A percentile compares a stretch with the other conserved stretches of the same genome.
These are phyloP conservation scores for Kockovaella imperatae DNA, from an alignment of 768 basidiomycete species.

Conservation along the genomic window DNA sequence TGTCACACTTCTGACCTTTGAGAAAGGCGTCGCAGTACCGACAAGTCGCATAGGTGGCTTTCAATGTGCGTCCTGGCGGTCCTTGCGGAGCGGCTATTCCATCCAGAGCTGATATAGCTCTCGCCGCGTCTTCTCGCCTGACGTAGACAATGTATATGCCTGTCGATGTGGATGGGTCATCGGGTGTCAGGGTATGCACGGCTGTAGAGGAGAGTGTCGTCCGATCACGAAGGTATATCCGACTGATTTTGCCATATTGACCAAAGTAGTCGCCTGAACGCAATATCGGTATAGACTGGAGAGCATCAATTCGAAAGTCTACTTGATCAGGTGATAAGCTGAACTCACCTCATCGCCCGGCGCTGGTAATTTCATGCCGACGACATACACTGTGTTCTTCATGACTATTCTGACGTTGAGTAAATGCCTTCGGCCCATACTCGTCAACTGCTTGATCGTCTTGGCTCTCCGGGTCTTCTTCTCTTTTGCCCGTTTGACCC, in stretches of 20 bases:
- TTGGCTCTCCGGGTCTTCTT: conserved; percentile 92
- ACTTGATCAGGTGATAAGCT: not conserved
- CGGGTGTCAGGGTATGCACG: conserved; percentile 58
- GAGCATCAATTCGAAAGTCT: not conserved
- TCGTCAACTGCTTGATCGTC: conserved; percentile 88
- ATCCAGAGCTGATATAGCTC: conserved; percentile 86
- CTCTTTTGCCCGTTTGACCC: conserved; percentile 88
- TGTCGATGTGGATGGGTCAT: conserved; percentile 22
- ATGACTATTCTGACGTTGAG: conserved; percentile 95
- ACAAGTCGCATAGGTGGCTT: conserved; percentile 91
- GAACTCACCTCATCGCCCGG: conserved; percentile 85
- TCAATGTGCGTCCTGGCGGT: conserved; percentile 69
- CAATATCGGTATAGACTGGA: conserved; percentile 77
- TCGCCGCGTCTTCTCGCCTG: conserved; percentile 85
- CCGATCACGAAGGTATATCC: conserved; percentile 87
- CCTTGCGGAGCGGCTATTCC: conserved; percentile 85
- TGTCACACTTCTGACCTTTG: conserved; percentile 71
- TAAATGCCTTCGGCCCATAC: conserved; percentile 71
- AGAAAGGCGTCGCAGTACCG: conserved; percentile 97
- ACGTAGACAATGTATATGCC: conserved; percentile 97
- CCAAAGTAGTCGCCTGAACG: conserved; percentile 96
- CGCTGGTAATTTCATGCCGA: conserved; percentile 86
- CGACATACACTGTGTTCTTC: conserved; percentile 89
- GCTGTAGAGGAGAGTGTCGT: conserved; percentile 53
- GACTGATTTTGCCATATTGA: conserved; percentile 95